Conservation (phyloP, 768 basidiomycete genomes). For the Botryobasidium botryosum region DNA sequence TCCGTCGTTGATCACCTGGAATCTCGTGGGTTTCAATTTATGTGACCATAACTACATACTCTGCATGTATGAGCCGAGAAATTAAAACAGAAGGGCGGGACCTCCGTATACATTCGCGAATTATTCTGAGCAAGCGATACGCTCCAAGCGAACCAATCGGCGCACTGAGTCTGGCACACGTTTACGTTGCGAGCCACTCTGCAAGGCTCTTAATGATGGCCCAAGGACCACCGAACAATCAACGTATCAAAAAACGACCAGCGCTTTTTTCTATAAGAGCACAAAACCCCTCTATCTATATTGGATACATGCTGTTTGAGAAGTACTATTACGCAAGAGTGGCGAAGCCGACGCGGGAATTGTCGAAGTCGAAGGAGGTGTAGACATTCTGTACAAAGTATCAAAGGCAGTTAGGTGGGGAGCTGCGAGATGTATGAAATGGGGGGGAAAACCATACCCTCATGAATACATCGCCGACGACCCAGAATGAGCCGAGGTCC, state of each 20-base stretch:
- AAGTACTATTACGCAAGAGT: background rate
- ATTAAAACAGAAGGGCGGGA: background rate
- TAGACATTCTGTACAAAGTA: too few species aligned
- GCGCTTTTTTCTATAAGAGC: too few species aligned
- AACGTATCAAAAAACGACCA: too few species aligned
- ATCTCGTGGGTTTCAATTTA: background rate
- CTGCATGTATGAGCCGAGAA: background rate
- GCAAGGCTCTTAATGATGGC: too few species aligned
- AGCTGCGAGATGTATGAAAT: too few species aligned
- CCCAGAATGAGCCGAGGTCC: slow-evolving; percentile 6
- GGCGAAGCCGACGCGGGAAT: background rate
- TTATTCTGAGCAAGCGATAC: background rate
- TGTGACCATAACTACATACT: background rate
- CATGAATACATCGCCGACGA: slow-evolving; percentile 9
- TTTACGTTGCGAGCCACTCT: too few species aligned
- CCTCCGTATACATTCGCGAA: background rate
- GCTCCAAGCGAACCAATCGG: background rate
- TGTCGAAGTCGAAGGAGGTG: background rate
- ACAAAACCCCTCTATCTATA: too few species aligned
- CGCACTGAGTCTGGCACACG: too few species aligned
- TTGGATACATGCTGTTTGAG: too few species aligned
- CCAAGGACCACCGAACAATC: too few species aligned
- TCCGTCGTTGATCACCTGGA: slow-evolving; percentile 23
- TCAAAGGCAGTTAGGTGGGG: too few species aligned
- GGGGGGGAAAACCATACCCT: background rate